Evolutionary conservation across 176 grass and related monocot species (phyloP).

Genomic region (Carex kokanica): DNA sequence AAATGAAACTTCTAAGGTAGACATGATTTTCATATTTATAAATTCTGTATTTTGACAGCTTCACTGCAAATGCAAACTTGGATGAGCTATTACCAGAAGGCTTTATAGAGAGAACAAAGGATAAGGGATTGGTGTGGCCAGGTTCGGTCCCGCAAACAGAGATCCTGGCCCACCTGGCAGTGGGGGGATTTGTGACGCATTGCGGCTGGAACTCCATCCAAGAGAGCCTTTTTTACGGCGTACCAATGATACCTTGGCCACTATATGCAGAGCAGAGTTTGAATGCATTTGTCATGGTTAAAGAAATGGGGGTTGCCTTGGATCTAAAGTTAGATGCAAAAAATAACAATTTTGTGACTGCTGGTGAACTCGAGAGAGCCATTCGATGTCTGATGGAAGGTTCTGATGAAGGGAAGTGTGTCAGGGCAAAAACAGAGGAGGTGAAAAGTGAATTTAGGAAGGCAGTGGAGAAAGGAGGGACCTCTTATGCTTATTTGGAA

Average conservation of each 20-base stretch:
- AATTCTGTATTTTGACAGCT: not conserved
- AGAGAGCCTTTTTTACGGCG: conserved; percentile 36
- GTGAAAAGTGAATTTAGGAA: conserved; percentile 25
- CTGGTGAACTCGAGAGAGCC: conserved; percentile 48
- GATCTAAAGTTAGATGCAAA: conserved; percentile 22
- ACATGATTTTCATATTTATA: not conserved
- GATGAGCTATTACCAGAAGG: conserved; percentile 44
- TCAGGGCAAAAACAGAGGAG: conserved; percentile 20
- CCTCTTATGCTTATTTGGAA: conserved; percentile 26
- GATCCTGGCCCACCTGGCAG: conserved; percentile 45
- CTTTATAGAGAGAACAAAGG: conserved; percentile 51
- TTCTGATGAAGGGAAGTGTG: conserved; percentile 28
- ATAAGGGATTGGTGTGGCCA: conserved; percentile 43
- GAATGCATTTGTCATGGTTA: conserved; percentile 62
- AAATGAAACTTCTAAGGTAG: too few relatives aligned
- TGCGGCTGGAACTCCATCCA: conserved; percentile 51
- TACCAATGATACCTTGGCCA: conserved; percentile 46
- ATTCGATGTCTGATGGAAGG: conserved; percentile 48
- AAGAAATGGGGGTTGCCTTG: conserved; percentile 45
- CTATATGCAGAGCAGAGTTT: conserved; percentile 60
- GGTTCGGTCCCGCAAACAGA: conserved; percentile 57
- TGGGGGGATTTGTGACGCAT: conserved; percentile 54
- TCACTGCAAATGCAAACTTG: conserved; percentile 34
- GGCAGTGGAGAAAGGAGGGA: conserved; percentile 28
- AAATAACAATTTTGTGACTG: conserved; percentile 33